These are phyloP conservation scores for Forsythia viridissima DNA, from an alignment of 257 asterid species.

Conservation along the genomic window DNA sequence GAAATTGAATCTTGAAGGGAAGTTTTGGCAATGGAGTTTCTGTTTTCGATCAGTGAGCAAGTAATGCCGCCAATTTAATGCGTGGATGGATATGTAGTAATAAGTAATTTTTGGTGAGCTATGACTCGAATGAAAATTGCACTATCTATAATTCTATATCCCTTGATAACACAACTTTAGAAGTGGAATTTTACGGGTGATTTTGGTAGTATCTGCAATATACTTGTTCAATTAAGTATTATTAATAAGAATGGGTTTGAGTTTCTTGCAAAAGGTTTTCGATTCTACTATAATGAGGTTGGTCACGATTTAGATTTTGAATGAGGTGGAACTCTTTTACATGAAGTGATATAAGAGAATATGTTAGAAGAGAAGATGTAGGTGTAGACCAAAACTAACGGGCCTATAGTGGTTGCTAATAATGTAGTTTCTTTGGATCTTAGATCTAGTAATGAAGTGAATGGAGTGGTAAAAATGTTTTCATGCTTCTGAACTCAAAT, in stretches of 20 bases:
- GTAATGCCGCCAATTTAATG: background rate
- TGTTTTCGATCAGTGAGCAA: background rate
- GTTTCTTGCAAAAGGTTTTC: background rate
- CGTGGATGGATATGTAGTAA: background rate
- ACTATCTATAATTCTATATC: background rate
- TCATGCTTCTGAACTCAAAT: background rate
- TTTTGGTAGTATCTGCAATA: background rate
- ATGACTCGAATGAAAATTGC: too few relatives aligned
- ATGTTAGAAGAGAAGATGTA: too few relatives aligned
- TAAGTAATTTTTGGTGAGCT: background rate
- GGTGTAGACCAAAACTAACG: background rate
- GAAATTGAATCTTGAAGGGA: slow-evolving; percentile 4
- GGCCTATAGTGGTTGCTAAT: background rate
- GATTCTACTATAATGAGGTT: background rate
- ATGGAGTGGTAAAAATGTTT: too few relatives aligned
- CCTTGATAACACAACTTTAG: background rate
- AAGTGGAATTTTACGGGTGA: background rate
- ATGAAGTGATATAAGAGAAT: background rate
- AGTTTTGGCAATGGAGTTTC: background rate
- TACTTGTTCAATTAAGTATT: background rate
- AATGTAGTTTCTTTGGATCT: too few relatives aligned
- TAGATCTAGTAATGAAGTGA: too few relatives aligned
- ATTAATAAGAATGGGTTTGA: background rate
- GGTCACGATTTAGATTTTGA: background rate
- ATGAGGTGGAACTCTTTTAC: background rate